Percentiles rank a stretch among this genome's conserved stretches.
Conservation (phyloP, 192 early-diverging fungal species). For the Radiomyces spectabilis region DNA sequence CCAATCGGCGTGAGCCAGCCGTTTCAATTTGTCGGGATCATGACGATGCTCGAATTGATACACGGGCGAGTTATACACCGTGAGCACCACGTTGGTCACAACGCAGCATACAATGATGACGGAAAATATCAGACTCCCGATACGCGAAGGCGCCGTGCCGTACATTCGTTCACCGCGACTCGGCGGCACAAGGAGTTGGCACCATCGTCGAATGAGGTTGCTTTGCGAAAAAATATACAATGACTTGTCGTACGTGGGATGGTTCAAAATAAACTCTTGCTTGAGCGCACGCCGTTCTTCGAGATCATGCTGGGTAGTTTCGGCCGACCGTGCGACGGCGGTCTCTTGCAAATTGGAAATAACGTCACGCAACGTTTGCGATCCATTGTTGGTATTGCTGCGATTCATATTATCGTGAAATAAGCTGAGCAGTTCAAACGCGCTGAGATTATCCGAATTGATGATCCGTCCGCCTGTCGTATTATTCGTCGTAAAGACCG, state of each 20-base stretch:
- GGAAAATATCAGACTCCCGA: constrained; percentile 36
- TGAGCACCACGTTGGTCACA: constrained; percentile 38
- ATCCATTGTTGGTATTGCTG: too few relatives aligned
- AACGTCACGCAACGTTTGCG: too few relatives aligned
- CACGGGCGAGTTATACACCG: constrained; percentile 34
- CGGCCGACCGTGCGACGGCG: constrained; percentile 6
- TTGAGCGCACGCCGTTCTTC: constrained; percentile 32
- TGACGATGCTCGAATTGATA: constrained; percentile 35
- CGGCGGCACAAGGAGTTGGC: constrained; percentile 42
- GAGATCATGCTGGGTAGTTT: constrained; percentile 14
- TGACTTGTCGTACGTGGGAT: constrained; percentile 44
- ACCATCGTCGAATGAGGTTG: constrained; percentile 35
- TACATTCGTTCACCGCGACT: constrained; percentile 39
- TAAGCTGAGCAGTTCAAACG: too few relatives aligned
- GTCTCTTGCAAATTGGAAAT: too few relatives aligned
- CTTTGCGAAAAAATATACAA: constrained; percentile 42
- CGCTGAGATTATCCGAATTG: too few relatives aligned
- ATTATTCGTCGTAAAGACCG: too few relatives aligned
- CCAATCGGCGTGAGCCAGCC: constrained; percentile 27
- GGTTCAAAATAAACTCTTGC: constrained; percentile 31
- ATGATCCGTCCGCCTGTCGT: too few relatives aligned
- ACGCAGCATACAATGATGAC: constrained; percentile 38
- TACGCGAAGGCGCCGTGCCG: constrained; percentile 29
- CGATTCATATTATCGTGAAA: too few relatives aligned
- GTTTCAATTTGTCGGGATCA: background rate